Conservation (phyloP, 768 basidiomycete genomes). For the Amanita muscaria region DNA sequence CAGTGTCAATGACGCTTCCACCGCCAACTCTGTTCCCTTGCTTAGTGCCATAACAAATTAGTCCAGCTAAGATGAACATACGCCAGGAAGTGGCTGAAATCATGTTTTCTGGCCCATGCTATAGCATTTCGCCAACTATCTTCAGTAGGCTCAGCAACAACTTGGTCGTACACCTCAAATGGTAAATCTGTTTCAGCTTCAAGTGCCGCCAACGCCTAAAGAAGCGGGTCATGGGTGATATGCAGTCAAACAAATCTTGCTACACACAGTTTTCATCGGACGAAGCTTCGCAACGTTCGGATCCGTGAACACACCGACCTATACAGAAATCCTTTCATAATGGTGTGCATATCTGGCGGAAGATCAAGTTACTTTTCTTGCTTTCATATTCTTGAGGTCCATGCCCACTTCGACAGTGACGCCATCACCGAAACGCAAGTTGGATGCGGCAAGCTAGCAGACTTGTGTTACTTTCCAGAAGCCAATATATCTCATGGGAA, state of each 20-base stretch:
- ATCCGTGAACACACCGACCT: conserved; percentile 95
- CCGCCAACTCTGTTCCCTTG: conserved; percentile 65
- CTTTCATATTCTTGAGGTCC: conserved; percentile 91
- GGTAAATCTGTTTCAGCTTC: conserved; percentile 66
- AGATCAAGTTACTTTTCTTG: conserved; percentile 53
- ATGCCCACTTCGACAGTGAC: conserved; percentile 88
- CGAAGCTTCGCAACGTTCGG: conserved; percentile 70
- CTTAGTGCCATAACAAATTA: background rate
- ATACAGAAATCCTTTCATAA: conserved; percentile 8
- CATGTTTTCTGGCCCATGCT: conserved; percentile 73
- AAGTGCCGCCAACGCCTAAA: conserved; percentile 69
- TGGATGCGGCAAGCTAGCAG: conserved; percentile 71
- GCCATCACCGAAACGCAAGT: conserved; percentile 84
- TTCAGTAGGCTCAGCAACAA: conserved; percentile 88
- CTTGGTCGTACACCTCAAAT: conserved; percentile 75
- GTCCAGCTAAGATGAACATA: conserved; percentile 20
- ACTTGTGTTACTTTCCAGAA: background rate
- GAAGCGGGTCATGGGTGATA: background rate
- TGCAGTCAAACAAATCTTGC: background rate
- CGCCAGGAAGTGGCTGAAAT: conserved; percentile 93
- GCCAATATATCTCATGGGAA: no score
- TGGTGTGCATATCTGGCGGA: background rate
- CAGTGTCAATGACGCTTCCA: conserved; percentile 93
- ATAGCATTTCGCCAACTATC: conserved; percentile 85
- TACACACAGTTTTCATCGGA: conserved; percentile 67